Percentiles rank a stretch among this genome's conserved stretches.
These are phyloP conservation scores for Cardamine chenopodiifolia DNA, from an alignment of 345 rosid species.

Conservation along the genomic window DNA sequence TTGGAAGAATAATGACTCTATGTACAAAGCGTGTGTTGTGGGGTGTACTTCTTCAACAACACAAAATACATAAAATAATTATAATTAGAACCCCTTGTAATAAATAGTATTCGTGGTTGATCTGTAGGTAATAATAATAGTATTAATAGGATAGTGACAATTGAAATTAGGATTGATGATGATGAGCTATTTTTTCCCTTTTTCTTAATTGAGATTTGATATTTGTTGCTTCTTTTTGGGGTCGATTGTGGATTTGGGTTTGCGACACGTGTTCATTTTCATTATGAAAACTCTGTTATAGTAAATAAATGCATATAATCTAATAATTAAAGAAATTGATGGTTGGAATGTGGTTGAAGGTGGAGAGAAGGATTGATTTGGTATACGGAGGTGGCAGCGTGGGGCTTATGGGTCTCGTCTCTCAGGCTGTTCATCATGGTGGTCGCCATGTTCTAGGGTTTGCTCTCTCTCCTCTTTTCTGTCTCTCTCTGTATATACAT, in stretches of 20 bases:
- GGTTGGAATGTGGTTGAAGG: conserved; percentile 60
- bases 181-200: conserved; percentile 26
- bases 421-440: conserved; percentile 98
- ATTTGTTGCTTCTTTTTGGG: conserved; percentile 38
- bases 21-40: conserved; percentile 44
- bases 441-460: conserved; percentile 99
- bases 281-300: conserved; percentile 49
- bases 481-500: conserved; percentile 25
- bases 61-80: neutral
- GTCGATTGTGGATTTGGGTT: conserved; percentile 26
- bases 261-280: conserved; percentile 59
- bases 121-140: conserved; percentile 39
- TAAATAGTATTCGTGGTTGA: conserved; percentile 29
- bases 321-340: conserved; percentile 42
- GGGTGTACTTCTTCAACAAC: conserved; percentile 41
- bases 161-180: conserved; percentile 40
- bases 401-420: conserved; percentile 98
- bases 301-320: conserved; percentile 25
- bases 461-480: conserved; percentile 44
- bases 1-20: conserved; percentile 44
- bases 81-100: conserved; percentile 12
- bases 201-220: conserved; percentile 39
- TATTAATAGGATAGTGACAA: conserved; percentile 41
- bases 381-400: conserved; percentile 98
- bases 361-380: conserved; percentile 91